Percentiles rank a stretch among this genome's conserved stretches.
These are phyloP conservation scores for Theileria parva DNA, from an alignment of 169 alveolate genomes.

Conservation along the genomic window DNA sequence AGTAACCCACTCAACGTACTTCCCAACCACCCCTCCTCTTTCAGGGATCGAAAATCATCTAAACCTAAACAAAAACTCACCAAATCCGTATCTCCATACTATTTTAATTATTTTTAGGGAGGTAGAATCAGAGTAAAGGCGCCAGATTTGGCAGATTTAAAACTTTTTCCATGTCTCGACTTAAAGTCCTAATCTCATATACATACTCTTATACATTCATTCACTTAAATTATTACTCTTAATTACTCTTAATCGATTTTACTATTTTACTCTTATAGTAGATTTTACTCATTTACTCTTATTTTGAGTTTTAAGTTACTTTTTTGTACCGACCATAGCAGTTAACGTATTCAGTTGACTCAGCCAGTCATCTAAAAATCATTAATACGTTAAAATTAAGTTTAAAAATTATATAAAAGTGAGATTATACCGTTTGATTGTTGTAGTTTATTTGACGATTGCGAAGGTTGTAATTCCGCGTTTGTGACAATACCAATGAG, in stretches of 20 bases:
- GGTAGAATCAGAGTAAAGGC: conserved; percentile 11
- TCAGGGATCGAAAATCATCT: conserved; percentile 2
- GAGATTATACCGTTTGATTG: conserved; percentile 12
- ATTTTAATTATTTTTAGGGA: background rate
- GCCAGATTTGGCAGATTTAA: conserved; percentile 5
- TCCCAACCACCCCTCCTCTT: conserved; percentile 2
- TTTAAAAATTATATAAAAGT: background rate
- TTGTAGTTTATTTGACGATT: background rate
- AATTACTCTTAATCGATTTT: too few species aligned
- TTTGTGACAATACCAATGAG: conserved; percentile 40
- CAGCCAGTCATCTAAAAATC: conserved; percentile 48
- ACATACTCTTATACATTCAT: background rate
- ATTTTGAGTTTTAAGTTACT: background rate
- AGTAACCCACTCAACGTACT: background rate
- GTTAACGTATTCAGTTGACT: conserved; percentile 55
- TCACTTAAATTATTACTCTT: background rate
- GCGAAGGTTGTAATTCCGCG: background rate
- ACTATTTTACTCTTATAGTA: background rate
- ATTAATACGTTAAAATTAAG: background rate
- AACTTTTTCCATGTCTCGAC: conserved; percentile 2
- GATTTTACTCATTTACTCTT: background rate
- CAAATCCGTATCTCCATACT: background rate
- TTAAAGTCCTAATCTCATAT: conserved; percentile 9
- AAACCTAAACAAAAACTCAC: background rate
- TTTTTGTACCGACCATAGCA: conserved; percentile 52